Evolutionary conservation across 306 rosid species (phyloP), one percentile per base, ranked within the genome.

Genomic region (Biancaea sappan): DNA sequence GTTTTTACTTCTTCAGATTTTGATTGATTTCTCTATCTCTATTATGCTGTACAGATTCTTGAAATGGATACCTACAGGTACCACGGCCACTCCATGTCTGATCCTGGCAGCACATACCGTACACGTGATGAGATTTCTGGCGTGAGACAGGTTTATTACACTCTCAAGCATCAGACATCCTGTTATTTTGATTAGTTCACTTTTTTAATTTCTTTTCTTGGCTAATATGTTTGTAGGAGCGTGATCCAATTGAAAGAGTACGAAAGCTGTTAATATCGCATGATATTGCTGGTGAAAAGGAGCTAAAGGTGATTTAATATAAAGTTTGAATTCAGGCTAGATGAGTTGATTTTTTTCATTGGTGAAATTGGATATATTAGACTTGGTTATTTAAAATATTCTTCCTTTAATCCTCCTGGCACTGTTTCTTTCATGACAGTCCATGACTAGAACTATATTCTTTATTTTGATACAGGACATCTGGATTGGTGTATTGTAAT

Each of bases 31-130:
- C 71, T 78, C 69, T 40, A 46, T 72, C 25, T 19, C 71, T 25
- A 67, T 68, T 38, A 18, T 69, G 82, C 66, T 72, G 50, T 80
- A 66, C 84, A 92, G 97, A 90, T 92, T 82, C 94, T 92, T 53
- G 96, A 92, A 82, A 92, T 92, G 97, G 97, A 90, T 76, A 92
- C 97, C 6, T 92, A 92, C 61, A 88, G 97, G 87, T 92, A 92
- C 74, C 97, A 92, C 67, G 97, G 97, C 61, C 97, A 92, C 82
- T 92, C 97, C 59, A 92, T 92, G 97, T 92, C 97, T 77, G 97
- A 92, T 85, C 97, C 97, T 58, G 97, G 97, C 48, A 92, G 97
- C 86, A 90, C 97, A 58, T 92, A 92, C 71, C 92, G 97, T 26
- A 88, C 97, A 18, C 96, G 96, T 80, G 97, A 90, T 85, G 97